Evolutionary conservation across 2,329 filamentous ascomycete species (phyloP), one percentile per base, ranked within the genome.

Genomic region (Metarhizium humberi): DNA sequence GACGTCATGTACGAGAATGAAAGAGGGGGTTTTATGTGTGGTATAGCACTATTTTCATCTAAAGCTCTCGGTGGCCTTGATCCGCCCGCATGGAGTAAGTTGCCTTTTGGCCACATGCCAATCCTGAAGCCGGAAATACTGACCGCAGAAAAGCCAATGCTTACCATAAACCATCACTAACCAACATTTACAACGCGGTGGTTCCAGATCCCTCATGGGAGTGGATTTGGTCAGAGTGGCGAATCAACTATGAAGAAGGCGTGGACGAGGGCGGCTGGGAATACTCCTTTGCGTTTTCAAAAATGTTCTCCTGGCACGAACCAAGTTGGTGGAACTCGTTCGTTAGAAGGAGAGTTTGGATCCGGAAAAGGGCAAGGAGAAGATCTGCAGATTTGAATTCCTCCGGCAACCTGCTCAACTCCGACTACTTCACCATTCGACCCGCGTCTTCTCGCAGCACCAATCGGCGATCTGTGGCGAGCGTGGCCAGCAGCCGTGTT

Each of bases 1-100:
- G 94, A 99, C 60, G 81, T 97, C 5, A 77, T 99, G 0, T 97
- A 95, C 70, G 94, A 99, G 69, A 99, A 99, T 66, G 89, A 99
- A 73, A 82, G 94, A 56, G 94, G 94, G 11, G 85, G 84, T 43
- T 95, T 96, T 66, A 77, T 95, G 58, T 97, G 92, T 64, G 92
- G 94, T 32, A 81, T 91, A 13, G 86, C 92, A 0, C 79, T 95
- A n/a, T 99, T 96, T 75, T 95, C 92, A 1, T 81, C 84, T 7
- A 87, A 86, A 59, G 92, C 92, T 2, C 79, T 99, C 1, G 84
- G 95, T 40, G 87, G 89, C 58, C 81, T 95, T 51, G 94, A 99
- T 66, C 90, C 92, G 0, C 72, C 87, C 7, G 78, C 91, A 0
- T 99, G 94, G 94, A 90, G 70, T 73, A 61, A 64, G 70, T 65